These are phyloP conservation scores for Pholiota conissans DNA, from an alignment of 768 basidiomycete genomes.

Conservation along the genomic window DNA sequence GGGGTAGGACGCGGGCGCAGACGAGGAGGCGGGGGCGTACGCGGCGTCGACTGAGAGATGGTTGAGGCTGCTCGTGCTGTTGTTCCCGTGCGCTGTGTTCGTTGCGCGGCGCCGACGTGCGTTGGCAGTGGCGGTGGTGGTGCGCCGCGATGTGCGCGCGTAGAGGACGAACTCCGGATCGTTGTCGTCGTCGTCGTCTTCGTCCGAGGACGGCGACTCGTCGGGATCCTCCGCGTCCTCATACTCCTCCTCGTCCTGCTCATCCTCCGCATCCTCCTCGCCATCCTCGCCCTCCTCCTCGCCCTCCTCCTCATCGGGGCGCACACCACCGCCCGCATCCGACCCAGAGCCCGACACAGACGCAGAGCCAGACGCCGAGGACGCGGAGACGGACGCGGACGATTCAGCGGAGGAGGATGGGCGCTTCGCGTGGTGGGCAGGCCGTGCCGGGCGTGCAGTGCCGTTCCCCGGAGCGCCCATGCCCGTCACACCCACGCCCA, in stretches of 20 bases:
- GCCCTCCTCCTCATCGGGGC: slow-evolving; percentile 11
- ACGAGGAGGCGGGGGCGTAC: not conserved
- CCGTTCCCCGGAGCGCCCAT: not conserved
- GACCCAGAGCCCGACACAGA: slow-evolving; percentile 5
- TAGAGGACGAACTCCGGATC: slow-evolving; percentile 32
- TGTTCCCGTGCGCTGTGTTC: slow-evolving; percentile 6
- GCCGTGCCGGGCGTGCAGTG: not conserved
- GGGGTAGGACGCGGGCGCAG: slow-evolving; percentile 3
- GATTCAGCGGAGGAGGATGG: not conserved
- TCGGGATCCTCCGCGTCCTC: slow-evolving; percentile 20
- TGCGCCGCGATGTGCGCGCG: slow-evolving; percentile 12
- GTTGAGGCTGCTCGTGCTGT: not conserved
- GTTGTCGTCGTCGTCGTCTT: slow-evolving; percentile 25
- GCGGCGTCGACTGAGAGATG: slow-evolving; percentile 1
- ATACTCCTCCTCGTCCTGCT: slow-evolving; percentile 24
- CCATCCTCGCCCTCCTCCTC: slow-evolving; percentile 2
- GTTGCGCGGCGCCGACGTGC: slow-evolving; percentile 8
- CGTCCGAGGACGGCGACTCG: slow-evolving; percentile 1
- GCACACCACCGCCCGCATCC: not conserved
- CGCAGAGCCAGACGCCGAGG: not conserved
- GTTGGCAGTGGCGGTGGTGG: slow-evolving; percentile 7
- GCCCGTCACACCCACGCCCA: too few species aligned
- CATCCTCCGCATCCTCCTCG: slow-evolving; percentile 15
- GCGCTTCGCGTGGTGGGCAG: slow-evolving; percentile 1
- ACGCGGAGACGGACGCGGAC: not conserved